Evolutionary conservation across 1,284 basidiomycete species (phyloP).

Genomic region (Puccinia hordei): DNA sequence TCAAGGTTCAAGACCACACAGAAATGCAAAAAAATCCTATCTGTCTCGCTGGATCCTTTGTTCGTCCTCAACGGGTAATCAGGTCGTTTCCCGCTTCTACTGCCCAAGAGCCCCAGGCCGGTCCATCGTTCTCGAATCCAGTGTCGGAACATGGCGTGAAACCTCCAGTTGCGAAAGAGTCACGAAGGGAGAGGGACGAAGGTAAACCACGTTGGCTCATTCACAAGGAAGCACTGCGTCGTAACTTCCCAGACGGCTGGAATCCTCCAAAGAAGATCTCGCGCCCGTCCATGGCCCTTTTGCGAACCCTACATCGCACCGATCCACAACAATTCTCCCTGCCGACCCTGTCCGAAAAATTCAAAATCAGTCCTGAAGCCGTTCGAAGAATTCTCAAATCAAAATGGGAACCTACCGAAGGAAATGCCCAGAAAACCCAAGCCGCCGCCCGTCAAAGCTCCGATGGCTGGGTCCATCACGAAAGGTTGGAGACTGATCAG

Average conservation of each 20-base stretch:
- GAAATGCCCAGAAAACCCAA: constrained; percentile 5
- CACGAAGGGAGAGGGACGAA: not conserved
- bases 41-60: not conserved
- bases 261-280: constrained; percentile 80
- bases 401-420: constrained; percentile 69
- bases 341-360: constrained; percentile 72
- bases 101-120: not conserved
- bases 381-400: constrained; percentile 80
- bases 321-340: constrained; percentile 73
- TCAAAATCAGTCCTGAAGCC: constrained; percentile 81
- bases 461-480: constrained; percentile 46
- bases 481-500: constrained; percentile 39
- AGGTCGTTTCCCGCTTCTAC: not conserved
- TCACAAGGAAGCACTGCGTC: constrained; percentile 68
- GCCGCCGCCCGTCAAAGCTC: not conserved
- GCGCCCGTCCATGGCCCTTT: constrained; percentile 83
- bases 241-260: constrained; percentile 76
- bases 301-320: constrained; percentile 71
- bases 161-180: not conserved
- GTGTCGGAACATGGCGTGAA: not conserved
- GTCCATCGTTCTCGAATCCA: not conserved
- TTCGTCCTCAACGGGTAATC: not conserved
- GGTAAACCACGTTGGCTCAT: constrained; percentile 46
- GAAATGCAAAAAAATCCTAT: not conserved
- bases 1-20: not conserved